These are phyloP conservation scores for Melaleuca quinquenervia DNA, from an alignment of 345 rosid genomes.

Conservation along the genomic window DNA sequence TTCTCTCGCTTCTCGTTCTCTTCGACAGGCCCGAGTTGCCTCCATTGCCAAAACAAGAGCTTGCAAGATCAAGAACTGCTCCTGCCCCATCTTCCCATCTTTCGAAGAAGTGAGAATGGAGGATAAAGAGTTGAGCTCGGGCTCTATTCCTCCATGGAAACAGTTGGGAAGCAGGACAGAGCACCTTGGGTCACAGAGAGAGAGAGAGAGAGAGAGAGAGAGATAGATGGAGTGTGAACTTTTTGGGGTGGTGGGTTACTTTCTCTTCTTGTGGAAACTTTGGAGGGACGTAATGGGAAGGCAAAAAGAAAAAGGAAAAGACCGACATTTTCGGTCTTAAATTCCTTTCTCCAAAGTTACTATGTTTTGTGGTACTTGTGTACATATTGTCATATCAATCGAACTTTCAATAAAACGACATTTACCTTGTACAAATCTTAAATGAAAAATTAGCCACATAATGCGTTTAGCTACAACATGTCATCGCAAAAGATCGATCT, in stretches of 20 bases:
- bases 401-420: background rate
- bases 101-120: background rate
- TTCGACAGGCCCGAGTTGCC: background rate
- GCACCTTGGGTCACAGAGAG: background rate
- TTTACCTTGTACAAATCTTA: background rate
- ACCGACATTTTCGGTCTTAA: background rate
- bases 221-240: background rate
- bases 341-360: background rate
- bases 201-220: background rate
- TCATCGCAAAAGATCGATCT: background rate
- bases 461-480: fast-evolving
- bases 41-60: background rate
- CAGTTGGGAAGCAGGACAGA: background rate
- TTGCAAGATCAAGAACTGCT: background rate
- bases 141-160: background rate
- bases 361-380: background rate
- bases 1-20: background rate
- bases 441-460: background rate
- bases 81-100: background rate
- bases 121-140: background rate
- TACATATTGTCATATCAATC: background rate
- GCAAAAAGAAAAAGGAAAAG: background rate
- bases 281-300: background rate
- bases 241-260: background rate
- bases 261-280: background rate